Evolutionary conservation across 2,329 filamentous ascomycete genomes (phyloP).

Genomic region (Acephala macrosclerotiorum): DNA sequence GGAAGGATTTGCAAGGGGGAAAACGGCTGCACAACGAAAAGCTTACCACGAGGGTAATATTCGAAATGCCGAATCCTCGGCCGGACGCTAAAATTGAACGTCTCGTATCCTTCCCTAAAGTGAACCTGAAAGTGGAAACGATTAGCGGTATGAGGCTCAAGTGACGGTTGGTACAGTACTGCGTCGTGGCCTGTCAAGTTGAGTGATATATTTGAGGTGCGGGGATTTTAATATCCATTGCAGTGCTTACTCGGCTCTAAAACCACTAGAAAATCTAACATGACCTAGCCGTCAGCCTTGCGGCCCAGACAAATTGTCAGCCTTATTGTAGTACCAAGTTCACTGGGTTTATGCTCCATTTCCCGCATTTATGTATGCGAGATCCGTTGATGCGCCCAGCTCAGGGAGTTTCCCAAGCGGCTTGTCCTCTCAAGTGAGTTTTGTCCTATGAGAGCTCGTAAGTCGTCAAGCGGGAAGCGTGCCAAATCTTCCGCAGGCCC

Average conservation of each 20-base stretch:
- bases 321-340: background rate
- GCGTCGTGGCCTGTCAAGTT: too few species aligned
- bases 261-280: too few species aligned
- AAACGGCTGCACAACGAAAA: background rate
- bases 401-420: background rate
- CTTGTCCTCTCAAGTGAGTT: background rate
- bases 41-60: background rate
- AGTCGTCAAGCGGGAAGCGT: too few species aligned
- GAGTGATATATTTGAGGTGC: too few species aligned
- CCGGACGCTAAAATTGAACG: background rate
- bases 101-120: background rate
- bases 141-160: too few species aligned
- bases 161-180: too few species aligned
- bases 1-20: background rate
- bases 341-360: background rate
- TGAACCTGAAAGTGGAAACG: too few species aligned
- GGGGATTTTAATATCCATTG: too few species aligned
- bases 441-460: too few species aligned
- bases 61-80: background rate
- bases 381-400: background rate
- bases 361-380: background rate
- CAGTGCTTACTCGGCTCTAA: too few species aligned
- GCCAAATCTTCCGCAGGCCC: too few species aligned
- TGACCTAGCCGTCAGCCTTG: too few species aligned
- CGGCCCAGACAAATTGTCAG: background rate